Conservation (phyloP, 2,329 filamentous ascomycete genomes). For the Hypoxylon sp. region DNA sequence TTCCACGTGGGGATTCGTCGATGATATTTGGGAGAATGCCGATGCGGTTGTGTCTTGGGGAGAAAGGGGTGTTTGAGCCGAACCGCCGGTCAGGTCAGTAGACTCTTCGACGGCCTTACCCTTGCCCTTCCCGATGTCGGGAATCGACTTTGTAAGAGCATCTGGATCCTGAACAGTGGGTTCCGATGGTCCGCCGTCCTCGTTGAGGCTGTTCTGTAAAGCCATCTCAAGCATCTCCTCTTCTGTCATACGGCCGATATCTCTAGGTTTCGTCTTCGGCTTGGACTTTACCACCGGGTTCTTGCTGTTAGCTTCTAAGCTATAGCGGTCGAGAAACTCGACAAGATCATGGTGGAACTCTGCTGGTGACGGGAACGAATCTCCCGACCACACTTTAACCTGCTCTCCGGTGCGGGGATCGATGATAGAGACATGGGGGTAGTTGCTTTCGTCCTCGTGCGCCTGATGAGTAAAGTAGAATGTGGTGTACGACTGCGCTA, state of each 20-base stretch:
- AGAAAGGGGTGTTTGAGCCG: constrained; percentile 29
- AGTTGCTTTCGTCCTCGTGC: constrained; percentile 87
- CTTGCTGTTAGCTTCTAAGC: constrained; percentile 86
- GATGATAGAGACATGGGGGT: constrained; percentile 95
- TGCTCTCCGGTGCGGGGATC: constrained; percentile 97
- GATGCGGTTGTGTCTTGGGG: constrained; percentile 50
- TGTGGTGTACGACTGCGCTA: constrained; percentile 83
- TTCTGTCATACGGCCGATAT: constrained; percentile 91
- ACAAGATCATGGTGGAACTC: constrained; percentile 93
- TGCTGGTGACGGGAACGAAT: constrained; percentile 78
- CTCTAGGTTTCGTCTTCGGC: constrained; percentile 76
- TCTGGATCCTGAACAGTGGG: constrained; percentile 84
- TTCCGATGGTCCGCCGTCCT: constrained; percentile 58
- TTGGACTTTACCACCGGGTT: constrained; percentile 90
- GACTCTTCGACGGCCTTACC: constrained; percentile 57
- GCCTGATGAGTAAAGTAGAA: constrained; percentile 84
- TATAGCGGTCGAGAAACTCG: constrained; percentile 98
- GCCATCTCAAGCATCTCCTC: constrained; percentile 98
- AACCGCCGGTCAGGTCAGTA: constrained; percentile 40
- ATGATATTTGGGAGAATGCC: constrained; percentile 78
- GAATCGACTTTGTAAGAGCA: constrained; percentile 79
- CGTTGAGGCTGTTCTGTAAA: constrained; percentile 85
- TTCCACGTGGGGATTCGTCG: constrained; percentile 80
- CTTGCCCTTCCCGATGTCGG: constrained; percentile 67
- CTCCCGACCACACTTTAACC: constrained; percentile 94